phyloP scores from a whole-genome alignment of 2,329 filamentous ascomycete genomes.

The Thyridium curvatum region DNA sequence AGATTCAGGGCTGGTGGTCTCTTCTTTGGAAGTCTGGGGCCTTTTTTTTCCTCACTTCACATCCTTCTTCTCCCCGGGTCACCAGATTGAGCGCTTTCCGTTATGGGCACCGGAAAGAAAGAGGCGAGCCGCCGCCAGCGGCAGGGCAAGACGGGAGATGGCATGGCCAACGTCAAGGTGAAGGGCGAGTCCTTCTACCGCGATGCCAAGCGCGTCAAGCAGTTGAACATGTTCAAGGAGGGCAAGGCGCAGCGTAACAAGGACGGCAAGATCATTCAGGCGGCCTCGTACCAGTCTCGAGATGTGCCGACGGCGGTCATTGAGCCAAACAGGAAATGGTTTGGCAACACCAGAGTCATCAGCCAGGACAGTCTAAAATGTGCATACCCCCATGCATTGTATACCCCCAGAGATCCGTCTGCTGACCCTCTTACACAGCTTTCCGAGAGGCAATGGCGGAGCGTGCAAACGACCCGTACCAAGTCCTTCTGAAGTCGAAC shows the following conservation, averaged over 20 bases:
- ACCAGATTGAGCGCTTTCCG: constrained; percentile 17
- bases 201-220: constrained; percentile 19
- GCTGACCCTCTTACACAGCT: constrained; percentile 27
- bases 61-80: constrained; percentile 13
- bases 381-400: neutral
- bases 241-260: constrained; percentile 78
- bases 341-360: constrained; percentile 86
- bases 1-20: too few relatives aligned
- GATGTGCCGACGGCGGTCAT: constrained; percentile 79
- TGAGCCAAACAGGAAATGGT: constrained; percentile 97
- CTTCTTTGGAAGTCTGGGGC: too few relatives aligned
- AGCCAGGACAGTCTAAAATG: constrained; percentile 61
- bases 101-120: constrained; percentile 89
- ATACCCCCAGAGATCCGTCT: neutral
- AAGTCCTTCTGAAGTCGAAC: constrained; percentile 87
- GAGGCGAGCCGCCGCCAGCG: constrained; percentile 76
- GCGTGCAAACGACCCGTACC: constrained; percentile 83
- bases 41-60: constrained; percentile 3
- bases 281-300: constrained; percentile 50
- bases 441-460: constrained; percentile 92
- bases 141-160: constrained; percentile 79
- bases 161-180: constrained; percentile 82
- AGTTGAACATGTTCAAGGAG: constrained; percentile 62
- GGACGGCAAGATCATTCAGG: constrained; percentile 73
- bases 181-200: constrained; percentile 99